Base-by-base conservation (phyloP, 352 stramenopile genomes). In the Globisporangium barbulae region DNA sequence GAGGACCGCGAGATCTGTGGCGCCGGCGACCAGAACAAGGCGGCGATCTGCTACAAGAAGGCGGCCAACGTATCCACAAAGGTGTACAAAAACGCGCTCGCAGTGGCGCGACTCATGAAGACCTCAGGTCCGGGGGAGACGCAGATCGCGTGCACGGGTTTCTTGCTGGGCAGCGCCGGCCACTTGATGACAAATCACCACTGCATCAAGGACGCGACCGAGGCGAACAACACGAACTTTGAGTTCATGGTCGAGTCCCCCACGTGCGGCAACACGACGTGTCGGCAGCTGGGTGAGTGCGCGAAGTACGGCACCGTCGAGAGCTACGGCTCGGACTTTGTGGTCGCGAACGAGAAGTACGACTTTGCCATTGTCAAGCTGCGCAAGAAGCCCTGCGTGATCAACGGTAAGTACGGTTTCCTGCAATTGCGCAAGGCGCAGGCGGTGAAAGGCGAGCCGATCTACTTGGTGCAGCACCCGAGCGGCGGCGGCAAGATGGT, bases 391-490 rank as follows among this genome's bases (percentile, higher is more conserved):
- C 75, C 77, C 42, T 59, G 62, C 3, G 58, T 70, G 0, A 65
- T 80, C 28, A 68, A 74, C 7, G 65, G 55, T 55, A 53, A 67
- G 53, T 86, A 77, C 49, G 73, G 73, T 0, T 81, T 68, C 54
- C 53, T 86, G n/a, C 71, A 61, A 41, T 59, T 83, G 12, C 77
- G 77, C 25, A 53, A 64, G 12, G 53, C 61, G 4, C 71, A 70
- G 15, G 57, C 67, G 0, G 48, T 64, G 8, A 53, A 67, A 3
- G 66, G 70, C 19, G 77, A 86, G 64, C 59, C 75, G 49, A 83
- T 83, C 53, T 86, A 86, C 54, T 65, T 86, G 28, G 74, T 76
- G 1, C 75, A 86, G 65, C 75, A 86, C 66, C 75, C 77, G 15
- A 67, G 60, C 25, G 77, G 75, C 25, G 64, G 69, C 10, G 75